Evolutionary conservation across 805 yeast species (phyloP).

Genomic region (Sugiyamaella marilandica): DNA sequence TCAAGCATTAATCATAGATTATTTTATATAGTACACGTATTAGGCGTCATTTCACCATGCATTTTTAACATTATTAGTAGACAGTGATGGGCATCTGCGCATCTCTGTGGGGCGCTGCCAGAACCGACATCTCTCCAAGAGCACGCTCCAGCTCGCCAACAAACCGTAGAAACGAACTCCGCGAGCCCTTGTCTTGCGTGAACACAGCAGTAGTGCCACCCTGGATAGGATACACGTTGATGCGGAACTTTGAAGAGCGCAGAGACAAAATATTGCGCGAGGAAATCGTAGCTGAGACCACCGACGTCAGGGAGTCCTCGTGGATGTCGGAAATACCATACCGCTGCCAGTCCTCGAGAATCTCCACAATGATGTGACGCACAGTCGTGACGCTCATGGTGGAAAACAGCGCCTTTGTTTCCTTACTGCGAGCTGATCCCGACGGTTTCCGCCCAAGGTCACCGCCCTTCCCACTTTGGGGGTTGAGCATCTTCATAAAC

Average conservation of each 20-base stretch:
- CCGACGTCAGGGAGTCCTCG: conserved; percentile 25
- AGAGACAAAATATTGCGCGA: conserved; percentile 33
- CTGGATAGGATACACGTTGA: conserved; percentile 17
- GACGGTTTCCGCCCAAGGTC: conserved; percentile 1
- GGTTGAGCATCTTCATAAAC: conserved; percentile 33
- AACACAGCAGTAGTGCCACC: conserved; percentile 25
- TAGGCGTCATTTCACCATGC: not conserved
- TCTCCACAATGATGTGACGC: conserved; percentile 28
- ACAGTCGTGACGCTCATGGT: conserved; percentile 26
- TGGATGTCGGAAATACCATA: conserved; percentile 33
- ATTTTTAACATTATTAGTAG: not conserved
- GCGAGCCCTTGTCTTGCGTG: conserved; percentile 28
- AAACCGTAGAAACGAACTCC: conserved; percentile 27
- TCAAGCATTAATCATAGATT: no score
- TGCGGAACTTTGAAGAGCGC: conserved; percentile 29
- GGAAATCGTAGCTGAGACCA: conserved; percentile 31
- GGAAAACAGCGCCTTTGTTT: conserved; percentile 27
- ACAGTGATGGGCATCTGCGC: conserved; percentile 1
- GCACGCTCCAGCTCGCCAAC: conserved; percentile 29
- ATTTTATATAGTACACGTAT: not conserved
- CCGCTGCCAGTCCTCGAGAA: conserved; percentile 34
- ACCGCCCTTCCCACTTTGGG: not conserved
- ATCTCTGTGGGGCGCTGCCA: conserved; percentile 8
- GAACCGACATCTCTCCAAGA: conserved; percentile 19
- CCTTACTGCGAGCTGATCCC: conserved; percentile 3